Evolutionary conservation across 768 basidiomycete genomes (phyloP).

Genomic region (Boletus patriciae): DNA sequence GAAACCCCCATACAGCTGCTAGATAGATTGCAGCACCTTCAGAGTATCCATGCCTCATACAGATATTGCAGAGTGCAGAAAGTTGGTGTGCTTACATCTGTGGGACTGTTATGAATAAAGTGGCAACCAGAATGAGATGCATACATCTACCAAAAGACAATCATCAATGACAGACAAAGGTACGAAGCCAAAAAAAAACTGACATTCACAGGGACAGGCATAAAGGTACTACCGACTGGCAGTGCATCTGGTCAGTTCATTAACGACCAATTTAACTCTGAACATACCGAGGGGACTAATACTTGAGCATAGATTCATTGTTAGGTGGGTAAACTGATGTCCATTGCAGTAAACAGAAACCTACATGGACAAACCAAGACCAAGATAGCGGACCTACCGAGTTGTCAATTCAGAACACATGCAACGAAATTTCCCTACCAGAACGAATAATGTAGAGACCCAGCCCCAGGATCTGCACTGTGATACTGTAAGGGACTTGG

Average conservation of each 20-base stretch:
- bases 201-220: slow-evolving; percentile 2
- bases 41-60: too few species aligned
- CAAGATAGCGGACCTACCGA: slow-evolving; percentile 1
- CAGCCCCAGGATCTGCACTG: slow-evolving; percentile 2
- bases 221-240: slow-evolving; percentile 2
- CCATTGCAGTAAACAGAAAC: not conserved
- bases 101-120: too few species aligned
- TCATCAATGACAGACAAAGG: not conserved
- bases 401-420: not conserved
- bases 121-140: not conserved
- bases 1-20: too few species aligned
- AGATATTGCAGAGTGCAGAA: too few species aligned
- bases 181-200: not conserved
- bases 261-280: not conserved
- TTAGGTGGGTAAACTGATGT: not conserved
- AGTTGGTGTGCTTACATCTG: too few species aligned
- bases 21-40: too few species aligned
- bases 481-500: not conserved
- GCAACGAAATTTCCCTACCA: not conserved
- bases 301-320: not conserved
- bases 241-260: not conserved
- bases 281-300: not conserved
- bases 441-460: slow-evolving; percentile 5
- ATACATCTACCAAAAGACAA: not conserved
- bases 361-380: slow-evolving; percentile 1